Evolutionary conservation across 2,329 filamentous ascomycete species (phyloP).

Genomic region (Alternaria triticimaculans): DNA sequence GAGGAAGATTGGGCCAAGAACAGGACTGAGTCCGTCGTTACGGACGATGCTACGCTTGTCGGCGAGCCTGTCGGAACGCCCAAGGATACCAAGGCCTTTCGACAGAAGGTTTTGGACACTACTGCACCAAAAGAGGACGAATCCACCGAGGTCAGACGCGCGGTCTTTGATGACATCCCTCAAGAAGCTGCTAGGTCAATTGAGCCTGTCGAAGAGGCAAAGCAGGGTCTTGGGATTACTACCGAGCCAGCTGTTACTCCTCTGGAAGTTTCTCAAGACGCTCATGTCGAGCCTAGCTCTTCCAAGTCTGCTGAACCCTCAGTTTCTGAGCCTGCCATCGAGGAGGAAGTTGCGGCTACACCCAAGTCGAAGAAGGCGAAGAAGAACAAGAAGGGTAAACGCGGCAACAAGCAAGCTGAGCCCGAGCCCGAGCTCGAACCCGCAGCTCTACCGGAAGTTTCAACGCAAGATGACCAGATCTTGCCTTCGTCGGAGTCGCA

Average conservation of each 20-base stretch:
- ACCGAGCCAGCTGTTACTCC: slow-evolving; percentile 14
- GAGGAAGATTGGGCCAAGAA: slow-evolving; percentile 42
- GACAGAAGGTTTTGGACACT: slow-evolving; percentile 37
- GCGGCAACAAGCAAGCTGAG: slow-evolving; percentile 28
- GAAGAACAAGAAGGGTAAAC: slow-evolving; percentile 41
- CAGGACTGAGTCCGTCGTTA: slow-evolving; percentile 30
- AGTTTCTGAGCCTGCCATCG: not conserved
- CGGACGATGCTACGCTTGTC: slow-evolving; percentile 43
- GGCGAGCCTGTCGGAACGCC: slow-evolving; percentile 29
- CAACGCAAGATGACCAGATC: slow-evolving; percentile 4
- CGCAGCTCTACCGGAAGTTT: slow-evolving; percentile 6
- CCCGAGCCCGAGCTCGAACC: slow-evolving; percentile 19
- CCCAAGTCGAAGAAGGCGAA: slow-evolving; percentile 42
- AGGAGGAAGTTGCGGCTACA: not conserved
- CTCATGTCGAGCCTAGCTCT: not conserved
- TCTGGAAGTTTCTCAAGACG: not conserved
- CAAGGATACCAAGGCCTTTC: slow-evolving; percentile 27
- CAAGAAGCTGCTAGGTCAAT: not conserved
- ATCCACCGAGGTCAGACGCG: slow-evolving; percentile 22
- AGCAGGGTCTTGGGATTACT: not conserved
- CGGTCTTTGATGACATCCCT: slow-evolving; percentile 6
- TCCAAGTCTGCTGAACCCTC: not conserved
- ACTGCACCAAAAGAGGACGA: slow-evolving; percentile 25
- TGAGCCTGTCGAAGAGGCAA: not conserved
- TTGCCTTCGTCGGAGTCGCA: slow-evolving; percentile 6